Evolutionary conservation across 2,329 filamentous ascomycete genomes (phyloP), one percentile per base, ranked within the genome.

Genomic region (Penicillium sp.): DNA sequence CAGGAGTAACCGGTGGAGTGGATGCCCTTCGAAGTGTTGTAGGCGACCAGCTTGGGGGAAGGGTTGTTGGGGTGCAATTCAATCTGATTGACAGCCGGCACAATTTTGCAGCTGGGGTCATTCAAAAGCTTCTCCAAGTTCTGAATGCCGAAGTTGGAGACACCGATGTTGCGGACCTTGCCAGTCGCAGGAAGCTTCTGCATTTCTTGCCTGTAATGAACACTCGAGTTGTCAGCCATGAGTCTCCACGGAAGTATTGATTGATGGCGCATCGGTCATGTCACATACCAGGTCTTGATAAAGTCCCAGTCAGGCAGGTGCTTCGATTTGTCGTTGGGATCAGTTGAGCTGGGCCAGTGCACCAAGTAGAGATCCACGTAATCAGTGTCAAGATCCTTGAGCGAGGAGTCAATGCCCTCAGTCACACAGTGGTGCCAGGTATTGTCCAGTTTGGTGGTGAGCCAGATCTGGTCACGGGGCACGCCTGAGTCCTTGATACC

Each of bases 121-220:
- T 81, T 84, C 58, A 94, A 79, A 55, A 94, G 81, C 72, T 84
- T 89, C 80, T 93, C 88, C 35, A 94, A 78, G 75, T 94, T 89
- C 73, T 79, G 84, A 71, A 92, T 90, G 60, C 81, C 87, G 72
- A 95, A 94, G 81, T 95, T 95, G 73, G 88, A 91, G 53, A 94
- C 88, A 65, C 90, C 90, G 70, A 93, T 91, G 78, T 90, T 90
- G 74, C 81, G 83, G 47, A 88, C 88, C 74, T 90, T 89, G 71
- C 74, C 74, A 19, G 74, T 77, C 38, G 68, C 74, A 9, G 74
- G 71, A 18, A 77, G 71, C 66, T 77, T 77, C 65, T 77, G 75
- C 70, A 74, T 60, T 50, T 73, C 71, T 66, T 74, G 70, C 72
- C 47, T 49, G 18, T 34, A 3, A 7, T 16, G 7, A 2, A 26